These are phyloP conservation scores for Solanum sparsipilum DNA, from an alignment of 257 asterid genomes.

Conservation along the genomic window DNA sequence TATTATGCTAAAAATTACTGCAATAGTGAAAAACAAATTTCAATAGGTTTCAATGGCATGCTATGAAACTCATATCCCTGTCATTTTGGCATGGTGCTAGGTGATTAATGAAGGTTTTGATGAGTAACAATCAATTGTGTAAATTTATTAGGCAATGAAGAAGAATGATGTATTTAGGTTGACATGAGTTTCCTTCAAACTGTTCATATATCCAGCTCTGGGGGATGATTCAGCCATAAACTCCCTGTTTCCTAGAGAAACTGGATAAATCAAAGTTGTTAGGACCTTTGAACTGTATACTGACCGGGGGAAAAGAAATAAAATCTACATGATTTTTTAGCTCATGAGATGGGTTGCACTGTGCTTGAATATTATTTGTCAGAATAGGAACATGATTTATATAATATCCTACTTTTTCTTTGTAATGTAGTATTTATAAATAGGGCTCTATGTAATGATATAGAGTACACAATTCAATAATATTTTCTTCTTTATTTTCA, in stretches of 20 bases:
- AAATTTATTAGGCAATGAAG: background rate
- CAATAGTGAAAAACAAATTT: background rate
- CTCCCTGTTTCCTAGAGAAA: background rate
- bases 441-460: background rate
- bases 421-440: background rate
- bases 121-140: background rate
- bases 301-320: background rate
- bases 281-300: background rate
- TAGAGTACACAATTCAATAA: background rate
- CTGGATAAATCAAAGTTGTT: background rate
- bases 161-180: background rate
- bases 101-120: background rate
- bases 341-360: background rate
- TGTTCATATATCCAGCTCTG: background rate
- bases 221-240: background rate
- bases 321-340: background rate
- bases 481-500: background rate
- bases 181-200: background rate
- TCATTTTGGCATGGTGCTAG: background rate
- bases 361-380: background rate
- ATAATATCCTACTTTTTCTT: background rate
- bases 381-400: background rate
- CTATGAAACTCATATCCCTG: background rate
- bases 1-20: background rate
- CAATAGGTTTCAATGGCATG: background rate